These are phyloP conservation scores for Protomyces macrosporus DNA, from an alignment of 1,139 yeast species.

Conservation along the genomic window DNA sequence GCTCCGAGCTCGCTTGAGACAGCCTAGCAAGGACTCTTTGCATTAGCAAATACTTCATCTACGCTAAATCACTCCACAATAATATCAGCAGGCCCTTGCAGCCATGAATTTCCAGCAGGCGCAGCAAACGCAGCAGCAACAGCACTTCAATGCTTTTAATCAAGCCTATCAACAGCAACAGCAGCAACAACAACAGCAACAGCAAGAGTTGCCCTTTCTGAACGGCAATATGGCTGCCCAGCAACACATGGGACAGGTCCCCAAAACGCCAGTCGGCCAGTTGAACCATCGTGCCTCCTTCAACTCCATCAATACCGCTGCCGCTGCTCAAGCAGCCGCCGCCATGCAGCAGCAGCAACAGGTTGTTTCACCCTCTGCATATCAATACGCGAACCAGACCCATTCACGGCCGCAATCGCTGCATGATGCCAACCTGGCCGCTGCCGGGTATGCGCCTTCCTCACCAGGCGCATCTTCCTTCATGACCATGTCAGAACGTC, in stretches of 20 bases:
- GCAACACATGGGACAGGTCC: not conserved
- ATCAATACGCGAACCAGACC: slow-evolving; percentile 3
- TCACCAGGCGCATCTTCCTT: slow-evolving; percentile 22
- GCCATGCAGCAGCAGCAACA: slow-evolving; percentile 5
- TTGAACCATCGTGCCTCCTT: slow-evolving; percentile 9
- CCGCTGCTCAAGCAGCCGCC: not conserved
- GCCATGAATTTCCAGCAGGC: not conserved
- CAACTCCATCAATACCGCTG: slow-evolving; percentile 1
- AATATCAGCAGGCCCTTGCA: too few species aligned
- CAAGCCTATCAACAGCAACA: slow-evolving; percentile 5
- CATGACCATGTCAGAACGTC: slow-evolving; percentile 25
- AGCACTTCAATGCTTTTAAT: slow-evolving; percentile 9
- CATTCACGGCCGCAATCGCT: slow-evolving; percentile 24
- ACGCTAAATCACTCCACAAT: too few species aligned
- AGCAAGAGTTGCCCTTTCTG: slow-evolving; percentile 11
- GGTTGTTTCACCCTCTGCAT: slow-evolving; percentile 2
- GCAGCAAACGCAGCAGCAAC: slow-evolving; percentile 4
- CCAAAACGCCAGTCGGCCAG: not conserved
- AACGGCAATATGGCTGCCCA: not conserved
- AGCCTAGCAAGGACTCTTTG: not conserved
- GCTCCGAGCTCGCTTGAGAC: not conserved
- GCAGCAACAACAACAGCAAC: slow-evolving; percentile 11
- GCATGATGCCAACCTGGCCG: slow-evolving; percentile 1
- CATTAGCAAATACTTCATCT: too few species aligned
- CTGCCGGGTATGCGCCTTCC: slow-evolving; percentile 12